Evolutionary conservation across 2,329 filamentous ascomycete species (phyloP).

Genomic region (Pestalotiopsis sp.): DNA sequence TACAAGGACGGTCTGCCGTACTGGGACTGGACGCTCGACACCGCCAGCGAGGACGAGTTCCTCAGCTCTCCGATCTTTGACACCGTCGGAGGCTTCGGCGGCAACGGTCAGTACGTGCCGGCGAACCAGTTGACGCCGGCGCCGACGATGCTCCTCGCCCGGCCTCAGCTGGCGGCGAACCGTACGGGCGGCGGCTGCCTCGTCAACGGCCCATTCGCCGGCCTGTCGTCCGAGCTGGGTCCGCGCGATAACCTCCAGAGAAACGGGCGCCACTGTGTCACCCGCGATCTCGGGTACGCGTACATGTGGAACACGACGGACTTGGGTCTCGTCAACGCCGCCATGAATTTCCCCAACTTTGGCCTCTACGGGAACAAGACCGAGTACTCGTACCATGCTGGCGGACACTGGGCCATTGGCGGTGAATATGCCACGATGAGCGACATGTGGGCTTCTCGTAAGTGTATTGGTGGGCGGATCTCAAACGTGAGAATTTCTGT

Average conservation of each 20-base stretch:
- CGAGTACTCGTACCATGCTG: constrained; percentile 10
- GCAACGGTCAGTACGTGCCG: constrained; percentile 15
- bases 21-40: constrained; percentile 21
- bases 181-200: constrained; percentile 2
- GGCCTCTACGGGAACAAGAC: constrained; percentile 1
- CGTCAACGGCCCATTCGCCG: constrained; percentile 2
- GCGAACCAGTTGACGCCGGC: constrained; percentile 11
- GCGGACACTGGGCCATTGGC: constrained; percentile 13
- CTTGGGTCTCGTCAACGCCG: neutral
- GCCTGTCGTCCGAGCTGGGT: neutral
- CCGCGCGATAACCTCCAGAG: neutral
- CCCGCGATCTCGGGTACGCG: constrained; percentile 2
- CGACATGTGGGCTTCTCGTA: constrained; percentile 12
- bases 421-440: constrained; percentile 14
- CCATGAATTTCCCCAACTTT: constrained; percentile 1
- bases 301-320: constrained; percentile 6
- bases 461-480: neutral
- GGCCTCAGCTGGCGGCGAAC: neutral
- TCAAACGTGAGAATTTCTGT: neutral
- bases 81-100: constrained; percentile 15
- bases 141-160: neutral
- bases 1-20: constrained; percentile 26
- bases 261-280: neutral
- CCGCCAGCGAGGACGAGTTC: constrained; percentile 13
- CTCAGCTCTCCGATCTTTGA: constrained; percentile 20